These are phyloP conservation scores for Arbutus unedo DNA, from an alignment of 148 eudicot species.

Conservation along the genomic window DNA sequence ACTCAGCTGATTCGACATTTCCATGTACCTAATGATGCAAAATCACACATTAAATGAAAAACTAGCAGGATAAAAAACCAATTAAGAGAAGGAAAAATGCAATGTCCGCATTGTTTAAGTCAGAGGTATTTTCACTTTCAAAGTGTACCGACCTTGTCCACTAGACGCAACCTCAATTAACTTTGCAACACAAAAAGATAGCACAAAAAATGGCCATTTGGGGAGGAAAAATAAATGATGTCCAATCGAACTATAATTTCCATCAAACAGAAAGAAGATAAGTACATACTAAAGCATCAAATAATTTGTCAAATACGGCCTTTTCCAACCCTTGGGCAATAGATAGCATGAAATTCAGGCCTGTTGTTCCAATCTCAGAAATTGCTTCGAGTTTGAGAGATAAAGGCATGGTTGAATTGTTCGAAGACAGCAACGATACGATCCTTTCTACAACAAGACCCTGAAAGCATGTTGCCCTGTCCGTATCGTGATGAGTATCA, in stretches of 20 bases:
- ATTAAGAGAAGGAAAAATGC: background rate
- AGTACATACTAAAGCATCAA: slow-evolving; percentile 53
- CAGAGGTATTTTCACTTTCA: background rate
- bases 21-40: slow-evolving; percentile 46
- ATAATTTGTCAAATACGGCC: slow-evolving; percentile 42
- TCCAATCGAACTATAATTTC: slow-evolving; percentile 1
- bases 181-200: background rate
- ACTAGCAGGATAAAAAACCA: background rate
- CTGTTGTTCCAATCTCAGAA: slow-evolving; percentile 52
- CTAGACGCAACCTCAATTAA: background rate
- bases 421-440: slow-evolving; percentile 45
- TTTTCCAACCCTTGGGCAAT: slow-evolving; percentile 49
- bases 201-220: background rate
- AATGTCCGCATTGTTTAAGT: background rate
- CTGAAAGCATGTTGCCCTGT: slow-evolving; percentile 53
- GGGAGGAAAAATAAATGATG: background rate
- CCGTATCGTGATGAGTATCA: slow-evolving; percentile 43
- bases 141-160: background rate
- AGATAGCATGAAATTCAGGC: slow-evolving; percentile 41
- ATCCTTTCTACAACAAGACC: slow-evolving; percentile 60
- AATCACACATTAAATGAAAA: slow-evolving; percentile 8
- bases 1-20: slow-evolving; percentile 30
- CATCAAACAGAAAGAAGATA: slow-evolving; percentile 9
- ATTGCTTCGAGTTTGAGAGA: slow-evolving; percentile 64
- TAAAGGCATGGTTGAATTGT: slow-evolving; percentile 52